These are phyloP conservation scores for Phaffia tasmanica DNA, from an alignment of 768 basidiomycete genomes.

Conservation along the genomic window DNA sequence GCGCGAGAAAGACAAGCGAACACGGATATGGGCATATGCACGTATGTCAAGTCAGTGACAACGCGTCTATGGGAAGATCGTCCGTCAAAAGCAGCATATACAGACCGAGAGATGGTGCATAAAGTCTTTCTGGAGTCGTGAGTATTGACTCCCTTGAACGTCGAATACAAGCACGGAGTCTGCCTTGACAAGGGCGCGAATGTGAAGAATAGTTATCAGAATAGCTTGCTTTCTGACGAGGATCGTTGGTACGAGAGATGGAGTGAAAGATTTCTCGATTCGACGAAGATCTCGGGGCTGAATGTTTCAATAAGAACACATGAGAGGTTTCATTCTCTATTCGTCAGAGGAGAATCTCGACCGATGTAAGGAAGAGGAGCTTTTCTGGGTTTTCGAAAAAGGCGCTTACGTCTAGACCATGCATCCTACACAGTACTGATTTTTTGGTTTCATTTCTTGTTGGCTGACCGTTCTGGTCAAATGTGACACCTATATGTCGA, in stretches of 20 bases:
- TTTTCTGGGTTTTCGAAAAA: constrained; percentile 10
- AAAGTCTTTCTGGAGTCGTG: constrained; percentile 72
- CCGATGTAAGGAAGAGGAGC: constrained; percentile 19
- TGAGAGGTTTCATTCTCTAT: background rate
- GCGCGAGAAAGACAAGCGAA: background rate
- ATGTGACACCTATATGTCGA: constrained; percentile 9
- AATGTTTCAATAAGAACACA: constrained; percentile 8
- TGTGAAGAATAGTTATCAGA: constrained; percentile 87
- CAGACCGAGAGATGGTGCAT: constrained; percentile 73
- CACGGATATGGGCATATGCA: background rate
- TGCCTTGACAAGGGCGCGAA: constrained; percentile 86
- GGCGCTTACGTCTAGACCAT: constrained; percentile 70
- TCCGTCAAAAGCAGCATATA: background rate
- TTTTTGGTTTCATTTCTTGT: constrained; percentile 55
- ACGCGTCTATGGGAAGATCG: constrained; percentile 7
- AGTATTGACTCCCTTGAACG: constrained; percentile 76
- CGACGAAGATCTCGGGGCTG: constrained; percentile 92
- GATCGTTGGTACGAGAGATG: constrained; percentile 89
- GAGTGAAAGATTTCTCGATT: constrained; percentile 75
- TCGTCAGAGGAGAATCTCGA: background rate
- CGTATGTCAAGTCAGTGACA: background rate
- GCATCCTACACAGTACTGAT: constrained; percentile 74
- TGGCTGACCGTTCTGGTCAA: constrained; percentile 17
- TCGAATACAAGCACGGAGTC: constrained; percentile 87
- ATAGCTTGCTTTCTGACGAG: constrained; percentile 77